Evolutionary conservation across 2,329 filamentous ascomycete genomes (phyloP).

Genomic region (Cladophialophora psammophila): DNA sequence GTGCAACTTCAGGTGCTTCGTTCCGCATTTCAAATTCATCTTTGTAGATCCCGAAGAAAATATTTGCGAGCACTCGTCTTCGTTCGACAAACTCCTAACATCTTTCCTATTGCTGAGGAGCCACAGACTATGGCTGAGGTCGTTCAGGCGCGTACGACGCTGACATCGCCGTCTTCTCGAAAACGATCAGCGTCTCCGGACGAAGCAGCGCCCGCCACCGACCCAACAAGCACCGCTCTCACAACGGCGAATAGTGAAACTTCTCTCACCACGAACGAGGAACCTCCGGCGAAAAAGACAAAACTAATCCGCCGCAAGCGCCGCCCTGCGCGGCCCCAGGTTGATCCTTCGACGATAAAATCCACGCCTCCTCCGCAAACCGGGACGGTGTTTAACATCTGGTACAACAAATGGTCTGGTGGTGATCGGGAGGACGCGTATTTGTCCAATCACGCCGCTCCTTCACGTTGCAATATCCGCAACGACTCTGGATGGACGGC

Average conservation of each 20-base stretch:
- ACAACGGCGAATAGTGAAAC: constrained; percentile 34
- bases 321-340: constrained; percentile 86
- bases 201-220: constrained; percentile 19
- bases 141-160: constrained; percentile 32
- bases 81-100: not conserved
- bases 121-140: constrained; percentile 36
- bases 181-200: constrained; percentile 40
- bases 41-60: not conserved
- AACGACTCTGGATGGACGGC: constrained; percentile 80
- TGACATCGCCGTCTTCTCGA: constrained; percentile 33
- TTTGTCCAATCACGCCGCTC: constrained; percentile 79
- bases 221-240: constrained; percentile 28
- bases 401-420: constrained; percentile 98
- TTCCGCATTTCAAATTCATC: constrained; percentile 24
- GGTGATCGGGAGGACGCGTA: constrained; percentile 94
- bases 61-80: constrained; percentile 3
- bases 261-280: constrained; percentile 21
- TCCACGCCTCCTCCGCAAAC: constrained; percentile 83
- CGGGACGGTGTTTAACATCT: constrained; percentile 95
- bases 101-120: not conserved
- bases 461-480: constrained; percentile 84
- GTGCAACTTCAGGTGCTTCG: constrained; percentile 7
- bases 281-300: constrained; percentile 65
- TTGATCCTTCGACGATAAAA: constrained; percentile 83
- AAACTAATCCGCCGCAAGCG: constrained; percentile 94